Conservation (phyloP, 2,329 filamentous ascomycete species). For the Aspergillus persii region DNA sequence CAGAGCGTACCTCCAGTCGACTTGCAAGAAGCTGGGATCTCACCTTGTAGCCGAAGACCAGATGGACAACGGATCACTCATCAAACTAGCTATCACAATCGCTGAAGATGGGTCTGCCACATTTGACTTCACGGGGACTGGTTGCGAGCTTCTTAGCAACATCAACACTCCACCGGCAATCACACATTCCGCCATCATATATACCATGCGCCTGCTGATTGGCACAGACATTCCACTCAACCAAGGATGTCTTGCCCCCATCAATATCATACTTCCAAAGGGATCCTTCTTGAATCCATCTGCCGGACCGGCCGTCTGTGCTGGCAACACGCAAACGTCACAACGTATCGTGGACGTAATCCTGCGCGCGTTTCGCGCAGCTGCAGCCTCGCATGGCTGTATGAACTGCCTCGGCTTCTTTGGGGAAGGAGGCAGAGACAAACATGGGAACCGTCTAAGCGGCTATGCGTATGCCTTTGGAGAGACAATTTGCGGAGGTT, state of each 20-base stretch:
- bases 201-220: constrained; percentile 73
- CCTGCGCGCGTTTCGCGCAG: constrained; percentile 72
- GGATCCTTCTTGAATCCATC: constrained; percentile 71
- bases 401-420: constrained; percentile 67
- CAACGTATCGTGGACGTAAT: constrained; percentile 77
- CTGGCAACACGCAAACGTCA: constrained; percentile 74
- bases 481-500: constrained; percentile 76
- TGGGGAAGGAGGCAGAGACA: constrained; percentile 25
- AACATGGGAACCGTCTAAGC: constrained; percentile 60
- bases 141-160: constrained; percentile 69
- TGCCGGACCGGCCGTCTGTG: constrained; percentile 71
- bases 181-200: constrained; percentile 77
- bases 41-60: constrained; percentile 61
- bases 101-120: constrained; percentile 67
- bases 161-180: constrained; percentile 76
- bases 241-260: constrained; percentile 74
- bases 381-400: constrained; percentile 73
- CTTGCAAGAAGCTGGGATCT: constrained; percentile 25
- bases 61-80: constrained; percentile 82
- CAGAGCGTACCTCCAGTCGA: constrained; percentile 40
- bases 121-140: constrained; percentile 76
- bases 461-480: constrained; percentile 67
- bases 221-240: constrained; percentile 77
- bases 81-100: constrained; percentile 69
- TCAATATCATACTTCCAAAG: constrained; percentile 68